Conservation (phyloP, 2,329 filamentous ascomycete species). For the Colletotrichum sp. region DNA sequence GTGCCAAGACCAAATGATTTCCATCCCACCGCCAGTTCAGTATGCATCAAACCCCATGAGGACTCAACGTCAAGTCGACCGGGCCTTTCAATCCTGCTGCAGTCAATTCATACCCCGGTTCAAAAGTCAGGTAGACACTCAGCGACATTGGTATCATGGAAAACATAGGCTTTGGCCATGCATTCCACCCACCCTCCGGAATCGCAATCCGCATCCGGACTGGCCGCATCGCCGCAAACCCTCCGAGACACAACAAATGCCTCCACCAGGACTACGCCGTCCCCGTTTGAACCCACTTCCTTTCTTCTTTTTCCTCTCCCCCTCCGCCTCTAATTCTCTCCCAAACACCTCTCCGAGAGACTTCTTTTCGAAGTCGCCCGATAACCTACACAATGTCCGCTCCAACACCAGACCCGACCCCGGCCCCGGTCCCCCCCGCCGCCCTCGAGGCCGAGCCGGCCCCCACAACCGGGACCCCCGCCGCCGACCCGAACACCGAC, state of each 20-base stretch:
- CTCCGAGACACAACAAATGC: background rate
- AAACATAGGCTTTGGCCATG: background rate
- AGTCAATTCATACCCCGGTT: background rate
- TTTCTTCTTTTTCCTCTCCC: rapidly evolving
- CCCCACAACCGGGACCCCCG: background rate
- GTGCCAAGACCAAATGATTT: background rate
- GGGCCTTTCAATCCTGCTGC: background rate
- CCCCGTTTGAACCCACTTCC: background rate
- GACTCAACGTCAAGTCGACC: background rate
- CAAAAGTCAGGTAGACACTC: background rate
- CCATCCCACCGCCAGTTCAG: background rate
- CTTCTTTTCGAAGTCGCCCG: rapidly evolving
- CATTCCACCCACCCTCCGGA: background rate
- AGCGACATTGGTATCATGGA: background rate
- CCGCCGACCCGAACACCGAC: background rate
- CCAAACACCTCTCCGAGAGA: background rate
- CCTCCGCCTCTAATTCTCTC: background rate
- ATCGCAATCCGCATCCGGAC: background rate
- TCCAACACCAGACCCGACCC: background rate
- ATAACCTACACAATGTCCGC: background rate
- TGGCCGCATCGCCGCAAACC: background rate
- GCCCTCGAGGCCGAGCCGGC: background rate
- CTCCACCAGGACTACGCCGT: background rate
- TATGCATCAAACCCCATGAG: background rate
- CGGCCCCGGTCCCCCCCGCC: background rate